phyloP scores from a whole-genome alignment of 139 green algal genomes.

The Klebsormidium nitens region DNA sequence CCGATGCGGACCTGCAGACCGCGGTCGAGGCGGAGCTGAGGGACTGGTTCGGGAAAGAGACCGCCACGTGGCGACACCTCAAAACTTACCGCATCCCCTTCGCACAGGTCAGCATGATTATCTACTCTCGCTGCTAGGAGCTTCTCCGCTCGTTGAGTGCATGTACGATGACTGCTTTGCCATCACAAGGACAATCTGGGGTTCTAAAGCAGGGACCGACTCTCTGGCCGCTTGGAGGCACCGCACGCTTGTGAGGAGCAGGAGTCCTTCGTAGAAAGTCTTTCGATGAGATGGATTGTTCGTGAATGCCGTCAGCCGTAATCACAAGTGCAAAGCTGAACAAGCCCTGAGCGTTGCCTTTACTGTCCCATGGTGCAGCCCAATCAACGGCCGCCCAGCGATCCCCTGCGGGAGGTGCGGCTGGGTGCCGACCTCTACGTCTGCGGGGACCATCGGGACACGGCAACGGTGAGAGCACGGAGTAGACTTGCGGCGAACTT shows the following conservation, averaged over 20 bases:
- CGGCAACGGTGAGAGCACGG: conserved; percentile 85
- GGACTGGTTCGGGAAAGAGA: conserved; percentile 76
- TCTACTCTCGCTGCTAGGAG: too few species aligned
- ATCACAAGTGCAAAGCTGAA: too few species aligned
- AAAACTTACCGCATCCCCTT: conserved; percentile 90
- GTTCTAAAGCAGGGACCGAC: too few species aligned
- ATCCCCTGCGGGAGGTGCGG: conserved; percentile 46
- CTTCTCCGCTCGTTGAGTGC: too few species aligned
- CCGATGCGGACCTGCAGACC: conserved; percentile 61
- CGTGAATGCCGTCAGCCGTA: too few species aligned
- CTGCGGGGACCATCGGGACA: conserved; percentile 81
- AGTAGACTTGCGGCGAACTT: conserved; percentile 55
- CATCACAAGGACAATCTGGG: too few species aligned
- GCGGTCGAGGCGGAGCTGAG: conserved; percentile 62
- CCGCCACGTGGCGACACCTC: conserved; percentile 70
- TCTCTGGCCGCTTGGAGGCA: too few species aligned
- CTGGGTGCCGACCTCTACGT: conserved; percentile 67
- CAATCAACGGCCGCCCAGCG: conserved; percentile 25
- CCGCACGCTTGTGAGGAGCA: too few species aligned
- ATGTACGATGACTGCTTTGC: not conserved
- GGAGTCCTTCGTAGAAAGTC: too few species aligned
- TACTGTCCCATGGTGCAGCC: too few species aligned
- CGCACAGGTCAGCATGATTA: conserved; percentile 75
- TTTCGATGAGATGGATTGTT: too few species aligned
- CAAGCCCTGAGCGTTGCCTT: too few species aligned